Evolutionary conservation across 805 yeast genomes (phyloP).

Genomic region (Scheffersomyces ergatensis): DNA sequence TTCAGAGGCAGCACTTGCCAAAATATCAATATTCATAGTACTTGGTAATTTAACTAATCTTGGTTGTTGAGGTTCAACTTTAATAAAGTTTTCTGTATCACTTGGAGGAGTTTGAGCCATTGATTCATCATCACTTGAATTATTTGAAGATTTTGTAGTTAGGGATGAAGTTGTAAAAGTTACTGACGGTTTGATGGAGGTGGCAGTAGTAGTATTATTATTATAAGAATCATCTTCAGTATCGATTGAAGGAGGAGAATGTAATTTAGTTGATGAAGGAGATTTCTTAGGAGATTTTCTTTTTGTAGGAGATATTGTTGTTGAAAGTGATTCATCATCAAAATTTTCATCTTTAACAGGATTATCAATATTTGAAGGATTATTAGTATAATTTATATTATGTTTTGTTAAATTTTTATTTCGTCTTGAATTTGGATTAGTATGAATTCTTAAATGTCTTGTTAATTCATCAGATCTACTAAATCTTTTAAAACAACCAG

Average conservation of each 20-base stretch:
- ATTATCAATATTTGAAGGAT: background rate
- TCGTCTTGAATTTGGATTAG: conserved; percentile 65
- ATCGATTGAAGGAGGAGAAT: background rate
- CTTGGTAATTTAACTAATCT: conserved; percentile 1
- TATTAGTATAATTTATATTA: conserved; percentile 2
- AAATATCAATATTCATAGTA: conserved; percentile 36
- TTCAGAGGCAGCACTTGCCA: conserved; percentile 56
- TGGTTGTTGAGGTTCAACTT: background rate
- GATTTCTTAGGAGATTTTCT: background rate
- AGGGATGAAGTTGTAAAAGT: background rate
- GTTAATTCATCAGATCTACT: conserved; percentile 73
- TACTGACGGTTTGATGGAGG: background rate
- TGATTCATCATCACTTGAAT: background rate
- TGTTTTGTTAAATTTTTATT: conserved; percentile 42
- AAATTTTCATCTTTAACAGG: background rate
- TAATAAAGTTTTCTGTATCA: background rate
- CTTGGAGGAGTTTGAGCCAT: background rate
- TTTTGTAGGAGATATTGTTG: background rate
- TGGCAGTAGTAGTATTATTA: background rate
- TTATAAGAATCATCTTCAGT: background rate
- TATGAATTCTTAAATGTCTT: conserved; percentile 70
- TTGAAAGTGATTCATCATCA: background rate
- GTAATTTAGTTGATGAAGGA: background rate
- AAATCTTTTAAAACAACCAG: conserved; percentile 67
- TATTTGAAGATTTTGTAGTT: background rate